Evolutionary conservation across 2,329 filamentous ascomycete species (phyloP), one percentile per base, ranked within the genome.

Genomic region (Lachnellula willkommii): DNA sequence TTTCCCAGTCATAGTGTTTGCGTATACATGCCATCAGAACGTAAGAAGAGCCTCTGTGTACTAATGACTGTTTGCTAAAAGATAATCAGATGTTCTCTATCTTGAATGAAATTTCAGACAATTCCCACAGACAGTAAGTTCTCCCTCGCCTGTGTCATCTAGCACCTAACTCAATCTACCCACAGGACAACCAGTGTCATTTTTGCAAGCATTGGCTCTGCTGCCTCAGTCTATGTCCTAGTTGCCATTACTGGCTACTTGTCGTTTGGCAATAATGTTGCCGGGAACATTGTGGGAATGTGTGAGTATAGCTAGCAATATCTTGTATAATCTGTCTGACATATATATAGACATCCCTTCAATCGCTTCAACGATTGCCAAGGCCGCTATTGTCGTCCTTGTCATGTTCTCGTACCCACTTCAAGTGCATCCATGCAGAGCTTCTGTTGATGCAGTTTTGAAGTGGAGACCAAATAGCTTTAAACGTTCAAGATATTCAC

Each of bases 11-110:
- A 92, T 97, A 55, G 90, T 99, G 2, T 99, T 99, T 77, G 94
- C 93, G n/a, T 99, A 97, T 71, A 99, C 94, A 1, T 99, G 94
- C 71, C 94, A 99, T 72, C 94, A 99, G 69, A 99, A 99, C 70
- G 90, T 94, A 75, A 63, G 83, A 69, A 7, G 36, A 40, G 47
- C 24, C 6, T 2, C n/a, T 22, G 14, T 20, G 20, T 51, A 40
- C 32, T 55, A 55, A 54, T 3, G 12, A 32, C 15, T 26, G 49
- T 35, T 47, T 36, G 54, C 72, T 75, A 58, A 74, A 63, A 54
- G 22, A 8, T 14, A 1, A 32, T 11, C 64, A 94, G 89, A 99
- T 99, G 94, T 99, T 99, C 71, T 96, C 93, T 11, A 95, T 99
- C 63, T 76, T 99, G 46, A 99, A 99, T 67, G 94, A 99, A 73